Evolutionary conservation across 23 red algal genomes (phyloP).

Genomic region (Chondrus crispus): DNA sequence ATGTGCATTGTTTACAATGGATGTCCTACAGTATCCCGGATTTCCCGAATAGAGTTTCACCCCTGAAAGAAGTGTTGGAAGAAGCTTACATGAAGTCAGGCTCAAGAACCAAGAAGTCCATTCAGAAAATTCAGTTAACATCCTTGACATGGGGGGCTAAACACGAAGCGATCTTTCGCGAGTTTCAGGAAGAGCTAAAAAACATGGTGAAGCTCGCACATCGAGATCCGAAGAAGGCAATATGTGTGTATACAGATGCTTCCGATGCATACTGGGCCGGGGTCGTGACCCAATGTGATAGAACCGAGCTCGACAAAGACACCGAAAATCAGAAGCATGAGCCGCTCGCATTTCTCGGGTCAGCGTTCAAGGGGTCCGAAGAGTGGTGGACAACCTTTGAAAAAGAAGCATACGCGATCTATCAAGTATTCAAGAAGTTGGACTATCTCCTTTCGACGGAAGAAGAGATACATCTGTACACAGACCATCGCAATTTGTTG

Average conservation of each 20-base stretch:
- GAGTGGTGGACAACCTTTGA: background rate
- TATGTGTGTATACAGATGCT: constrained; percentile 17
- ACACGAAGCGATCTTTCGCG: background rate
- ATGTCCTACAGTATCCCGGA: background rate
- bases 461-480: background rate
- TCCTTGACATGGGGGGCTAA: background rate
- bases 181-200: background rate
- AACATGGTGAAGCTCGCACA: background rate
- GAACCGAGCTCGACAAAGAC: background rate
- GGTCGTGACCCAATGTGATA: background rate
- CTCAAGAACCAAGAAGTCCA: background rate
- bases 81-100: background rate
- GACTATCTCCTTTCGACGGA: background rate
- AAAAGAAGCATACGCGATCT: background rate
- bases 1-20: background rate
- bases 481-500: constrained; percentile 16
- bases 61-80: constrained; percentile 9
- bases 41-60: background rate
- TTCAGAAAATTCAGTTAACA: background rate
- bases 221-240: background rate
- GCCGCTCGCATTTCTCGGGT: background rate
- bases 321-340: background rate
- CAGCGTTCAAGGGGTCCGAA: background rate
- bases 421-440: background rate
- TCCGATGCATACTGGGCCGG: background rate